Evolutionary conservation across 2,329 filamentous ascomycete species (phyloP).

Genomic region (Claviceps sp.): DNA sequence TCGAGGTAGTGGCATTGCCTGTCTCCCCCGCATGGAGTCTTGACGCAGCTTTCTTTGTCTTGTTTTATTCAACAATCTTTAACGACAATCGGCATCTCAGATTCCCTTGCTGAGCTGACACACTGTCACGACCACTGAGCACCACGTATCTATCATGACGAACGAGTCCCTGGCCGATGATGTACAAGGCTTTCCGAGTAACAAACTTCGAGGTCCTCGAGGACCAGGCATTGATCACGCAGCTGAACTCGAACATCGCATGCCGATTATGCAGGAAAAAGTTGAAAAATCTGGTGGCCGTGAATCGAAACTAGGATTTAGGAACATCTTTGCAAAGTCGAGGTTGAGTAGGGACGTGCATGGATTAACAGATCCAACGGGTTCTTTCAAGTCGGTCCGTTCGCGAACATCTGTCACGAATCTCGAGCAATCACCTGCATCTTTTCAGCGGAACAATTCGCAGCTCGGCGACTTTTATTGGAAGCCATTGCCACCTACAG

Average conservation of each 20-base stretch:
- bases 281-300: slow-evolving; percentile 23
- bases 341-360: slow-evolving; percentile 25
- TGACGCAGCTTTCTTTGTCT: neutral
- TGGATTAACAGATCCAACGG: slow-evolving; percentile 15
- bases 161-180: slow-evolving; percentile 1
- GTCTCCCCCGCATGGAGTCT: neutral
- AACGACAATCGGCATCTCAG: neutral
- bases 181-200: slow-evolving; percentile 1
- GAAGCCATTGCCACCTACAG: slow-evolving; percentile 18
- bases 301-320: slow-evolving; percentile 38
- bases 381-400: slow-evolving; percentile 20
- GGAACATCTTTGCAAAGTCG: slow-evolving; percentile 36
- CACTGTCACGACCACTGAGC: neutral
- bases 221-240: slow-evolving; percentile 2
- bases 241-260: slow-evolving; percentile 4
- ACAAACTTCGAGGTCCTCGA: slow-evolving; percentile 18
- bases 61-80: neutral
- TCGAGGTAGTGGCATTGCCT: neutral
- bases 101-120: neutral
- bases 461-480: slow-evolving; percentile 20
- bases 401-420: slow-evolving; percentile 26
- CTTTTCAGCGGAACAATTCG: slow-evolving; percentile 9
- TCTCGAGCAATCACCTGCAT: slow-evolving; percentile 29
- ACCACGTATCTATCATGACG: slow-evolving; percentile 4
- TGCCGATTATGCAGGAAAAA: slow-evolving; percentile 26